phyloP scores from a whole-genome alignment of 305 asterid genomes.

The Solanum hybrid region DNA sequence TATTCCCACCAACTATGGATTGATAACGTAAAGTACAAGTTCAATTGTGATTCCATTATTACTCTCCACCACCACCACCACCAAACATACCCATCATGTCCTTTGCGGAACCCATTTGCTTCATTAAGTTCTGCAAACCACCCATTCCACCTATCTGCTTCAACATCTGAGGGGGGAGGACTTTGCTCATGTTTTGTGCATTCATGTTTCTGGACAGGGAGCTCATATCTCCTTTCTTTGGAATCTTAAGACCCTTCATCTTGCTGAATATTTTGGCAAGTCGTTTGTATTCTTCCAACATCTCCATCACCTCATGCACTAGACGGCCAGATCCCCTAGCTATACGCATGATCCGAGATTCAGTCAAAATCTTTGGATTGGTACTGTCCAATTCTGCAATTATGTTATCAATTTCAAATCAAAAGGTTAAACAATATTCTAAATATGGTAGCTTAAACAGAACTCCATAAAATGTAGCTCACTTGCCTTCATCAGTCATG shows the following conservation, averaged over 20 bases:
- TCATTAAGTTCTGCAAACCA: constrained; percentile 88
- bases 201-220: constrained; percentile 79
- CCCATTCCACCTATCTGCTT: constrained; percentile 99
- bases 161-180: constrained; percentile 86
- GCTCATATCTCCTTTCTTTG: constrained; percentile 97
- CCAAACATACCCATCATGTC: constrained; percentile 99
- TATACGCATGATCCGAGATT: constrained; percentile 78
- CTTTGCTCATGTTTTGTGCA: constrained; percentile 94
- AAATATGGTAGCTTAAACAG: background rate
- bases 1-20: background rate
- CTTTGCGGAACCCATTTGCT: constrained; percentile 80
- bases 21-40: background rate
- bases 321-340: constrained; percentile 92
- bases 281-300: constrained; percentile 95
- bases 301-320: constrained; percentile 76
- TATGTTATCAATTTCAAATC: background rate
- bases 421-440: background rate
- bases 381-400: constrained; percentile 84
- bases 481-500: constrained; percentile 65
- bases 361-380: constrained; percentile 77
- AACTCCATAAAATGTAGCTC: background rate
- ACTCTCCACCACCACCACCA: constrained; percentile 63
- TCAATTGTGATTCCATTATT: constrained; percentile 1
- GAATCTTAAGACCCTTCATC: constrained; percentile 97
- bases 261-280: constrained; percentile 83